A percentile compares a stretch with the other conserved stretches of the same genome.
Conservation (phyloP, 108 stramenopile species). For the Pinguiococcus pyrenoidosus region DNA sequence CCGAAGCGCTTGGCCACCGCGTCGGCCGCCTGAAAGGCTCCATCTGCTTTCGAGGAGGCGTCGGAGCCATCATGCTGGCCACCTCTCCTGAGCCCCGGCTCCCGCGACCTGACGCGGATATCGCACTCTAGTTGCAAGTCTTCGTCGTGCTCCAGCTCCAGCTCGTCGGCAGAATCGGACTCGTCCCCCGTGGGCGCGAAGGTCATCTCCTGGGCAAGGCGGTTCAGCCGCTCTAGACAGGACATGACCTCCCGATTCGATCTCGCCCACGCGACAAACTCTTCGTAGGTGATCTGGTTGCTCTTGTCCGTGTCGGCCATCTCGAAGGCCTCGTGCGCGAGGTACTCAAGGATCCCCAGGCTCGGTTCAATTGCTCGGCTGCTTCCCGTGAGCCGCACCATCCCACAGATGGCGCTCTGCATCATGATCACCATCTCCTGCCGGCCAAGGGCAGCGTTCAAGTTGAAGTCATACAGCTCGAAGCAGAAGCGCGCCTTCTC, state of each 20-base stretch:
- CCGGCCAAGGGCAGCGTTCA: conserved; percentile 13
- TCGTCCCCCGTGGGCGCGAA: not conserved
- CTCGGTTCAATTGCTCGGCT: conserved; percentile 10
- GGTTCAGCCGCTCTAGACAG: not conserved
- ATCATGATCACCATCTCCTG: conserved; percentile 28
- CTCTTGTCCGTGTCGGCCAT: conserved; percentile 5
- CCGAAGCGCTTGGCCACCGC: no score
- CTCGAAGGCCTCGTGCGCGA: conserved; percentile 7
- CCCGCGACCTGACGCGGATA: no score
- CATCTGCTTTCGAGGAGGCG: not conserved
- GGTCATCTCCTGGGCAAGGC: not conserved
- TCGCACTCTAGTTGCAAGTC: no score
- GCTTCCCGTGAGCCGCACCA: conserved; percentile 14
- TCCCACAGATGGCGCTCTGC: conserved; percentile 16
- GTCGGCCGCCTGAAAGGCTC: no score
- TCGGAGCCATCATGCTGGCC: not conserved
- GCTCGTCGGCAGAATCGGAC: not conserved
- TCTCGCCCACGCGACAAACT: conserved; percentile 17
- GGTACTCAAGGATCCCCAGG: conserved; percentile 8
- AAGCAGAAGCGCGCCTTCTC: conserved; percentile 23
- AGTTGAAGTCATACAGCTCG: conserved; percentile 33
- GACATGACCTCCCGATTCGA: conserved; percentile 13
- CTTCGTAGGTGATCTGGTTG: conserved; percentile 9
- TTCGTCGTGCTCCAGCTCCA: not conserved
- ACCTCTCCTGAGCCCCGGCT: not conserved